Base-by-base conservation (phyloP, 2,329 filamentous ascomycete species). In the Ophiostoma novo-ulmi region DNA sequence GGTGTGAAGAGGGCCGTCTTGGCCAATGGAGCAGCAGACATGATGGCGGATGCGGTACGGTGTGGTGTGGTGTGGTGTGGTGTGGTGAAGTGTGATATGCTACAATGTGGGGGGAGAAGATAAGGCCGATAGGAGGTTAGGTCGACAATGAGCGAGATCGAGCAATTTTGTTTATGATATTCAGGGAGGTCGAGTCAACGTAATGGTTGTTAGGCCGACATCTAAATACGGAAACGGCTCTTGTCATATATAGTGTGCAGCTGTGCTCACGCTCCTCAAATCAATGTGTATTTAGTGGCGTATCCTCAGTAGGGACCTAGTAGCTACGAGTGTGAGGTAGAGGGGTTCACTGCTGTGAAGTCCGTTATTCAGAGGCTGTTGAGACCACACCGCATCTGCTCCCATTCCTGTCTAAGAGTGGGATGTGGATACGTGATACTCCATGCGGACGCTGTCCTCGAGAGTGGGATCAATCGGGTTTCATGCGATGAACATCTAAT, bases 1-100 rank as follows among this genome's bases (percentile, higher is more conserved):
- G 82, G 81, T 70, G 77, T 70, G 67, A 74, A 74, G 22, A 78
- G 65, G n/a, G 65, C 65, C 38, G 65, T 67, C 65, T 67, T 67
- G 38, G 38, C 65, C 65, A 67, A 65, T 14, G 63, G 63, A 65
- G 63, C n/a, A 41, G 36, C 63, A 39, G 63, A 41, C 63, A 65
- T 65, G 20, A 39, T 22, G 35, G 36, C n/a, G n/a, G 38, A 22
- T 22, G 38, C 44, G 64, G 36, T 26, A 13, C 10, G n/a, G 22
- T 26, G 11, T 65, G 35, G n/a, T 22, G 17, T n/a, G 26, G 35
- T 22, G 17, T n/a, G 26, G 35, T 65, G 6, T 22, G 17, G 44
- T 48, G 17, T 48, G 44, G 35, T 39, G 6, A 17, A 7, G 63
- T 65, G 35, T 65, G 31, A 35, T 65, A 11, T 39, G 35, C 20